Evolutionary conservation across 2,329 filamentous ascomycete species (phyloP), one percentile per base, ranked within the genome.

Genomic region (Cladosporium sp.): DNA sequence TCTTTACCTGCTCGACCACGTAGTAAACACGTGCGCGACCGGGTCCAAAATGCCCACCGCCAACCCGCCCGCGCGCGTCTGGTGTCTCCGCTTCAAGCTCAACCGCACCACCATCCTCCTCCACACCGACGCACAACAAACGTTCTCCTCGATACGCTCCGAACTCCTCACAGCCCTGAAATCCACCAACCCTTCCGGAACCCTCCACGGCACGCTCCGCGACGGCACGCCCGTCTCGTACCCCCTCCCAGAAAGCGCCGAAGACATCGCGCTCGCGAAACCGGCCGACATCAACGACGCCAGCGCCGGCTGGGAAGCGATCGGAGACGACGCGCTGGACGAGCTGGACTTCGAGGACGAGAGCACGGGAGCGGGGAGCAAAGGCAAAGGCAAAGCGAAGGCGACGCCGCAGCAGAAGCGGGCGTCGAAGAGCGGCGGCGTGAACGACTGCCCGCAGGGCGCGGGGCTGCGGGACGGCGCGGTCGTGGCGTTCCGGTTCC

Each of bases 51-150:
- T 50, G 48, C 48, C 48, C 13, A 50, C 22, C 40, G 31, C 40
- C 16, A 43, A 50, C 40, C 48, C 48, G 1, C 48, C 48, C 9
- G 10, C 48, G 7, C 48, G 48, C 18, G 41, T 43, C 18, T 50
- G 48, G 48, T 50, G 48, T 1, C 67, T 77, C 31, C 73, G 74
- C 54, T 70, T 77, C 59, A 77, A 77, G 59, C 63, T 71, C 49
- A 63, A 69, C 61, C 71, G 69, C 44, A 73, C 69, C 32, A 77
- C 75, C 33, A 61, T 77, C 55, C 61, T 77, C 40, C 68, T 78
- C 0, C 72, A 77, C 63, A 63, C 69, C 58, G 69, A 74, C 48
- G 72, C 72, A 0, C 65, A 75, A 5, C 61, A 69, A 50, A 66
- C 68, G 45, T 68, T 77, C 51, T 41, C 58, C 11, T 61, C 63